Percentiles rank a stretch among this genome's conserved stretches.
Evolutionary conservation across 2,329 filamentous ascomycete genomes (phyloP).

Genomic region (Trichoderma aggressivum): DNA sequence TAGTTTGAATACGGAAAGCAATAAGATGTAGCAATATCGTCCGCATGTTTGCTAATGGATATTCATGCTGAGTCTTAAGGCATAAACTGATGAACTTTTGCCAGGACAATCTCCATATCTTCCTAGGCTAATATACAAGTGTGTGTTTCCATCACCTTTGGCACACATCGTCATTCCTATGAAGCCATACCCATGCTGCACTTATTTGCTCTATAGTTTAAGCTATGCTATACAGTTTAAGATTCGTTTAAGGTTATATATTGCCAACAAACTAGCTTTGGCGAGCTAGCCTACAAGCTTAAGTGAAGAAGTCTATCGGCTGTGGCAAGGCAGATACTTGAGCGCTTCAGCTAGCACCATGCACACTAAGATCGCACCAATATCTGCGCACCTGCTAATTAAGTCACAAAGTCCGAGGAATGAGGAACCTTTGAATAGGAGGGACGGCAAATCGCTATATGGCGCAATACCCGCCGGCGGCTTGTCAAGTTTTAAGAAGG

Average conservation of each 20-base stretch:
- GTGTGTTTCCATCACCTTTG: no score
- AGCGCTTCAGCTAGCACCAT: background rate
- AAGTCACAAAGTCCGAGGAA: background rate
- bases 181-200: no score
- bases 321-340: background rate
- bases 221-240: background rate
- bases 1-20: background rate
- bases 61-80: background rate
- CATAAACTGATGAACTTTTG: no score
- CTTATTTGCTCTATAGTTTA: background rate
- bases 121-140: background rate
- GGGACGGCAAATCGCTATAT: background rate
- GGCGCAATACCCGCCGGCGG: background rate
- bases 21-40: background rate
- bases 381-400: slow-evolving; percentile 5
- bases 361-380: background rate
- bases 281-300: background rate
- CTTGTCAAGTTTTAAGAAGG: background rate
- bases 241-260: slow-evolving; percentile 10
- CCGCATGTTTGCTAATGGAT: background rate
- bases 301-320: background rate
- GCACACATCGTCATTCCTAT: background rate
- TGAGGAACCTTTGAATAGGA: slow-evolving; percentile 5
- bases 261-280: background rate
- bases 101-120: background rate